These are phyloP conservation scores for Antitrichia curtipendula DNA, from an alignment of 225 moss, liverwort and hornwort genomes.

Conservation along the genomic window DNA sequence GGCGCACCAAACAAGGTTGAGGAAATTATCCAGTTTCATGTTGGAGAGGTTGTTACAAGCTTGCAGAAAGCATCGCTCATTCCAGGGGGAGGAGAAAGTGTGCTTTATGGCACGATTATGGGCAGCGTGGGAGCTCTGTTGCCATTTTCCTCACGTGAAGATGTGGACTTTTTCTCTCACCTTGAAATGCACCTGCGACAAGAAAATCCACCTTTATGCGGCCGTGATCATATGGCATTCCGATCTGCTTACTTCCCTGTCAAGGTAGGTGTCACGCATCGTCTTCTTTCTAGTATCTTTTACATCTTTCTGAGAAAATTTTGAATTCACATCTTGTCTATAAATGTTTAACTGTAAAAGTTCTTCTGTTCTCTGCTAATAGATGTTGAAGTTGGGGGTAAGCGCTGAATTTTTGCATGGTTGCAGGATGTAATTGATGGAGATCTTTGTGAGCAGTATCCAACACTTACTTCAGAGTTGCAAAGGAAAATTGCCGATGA, in stretches of 20 bases:
- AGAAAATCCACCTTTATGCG: slow-evolving; percentile 92
- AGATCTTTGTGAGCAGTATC: slow-evolving; percentile 96
- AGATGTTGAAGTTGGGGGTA: too few relatives aligned
- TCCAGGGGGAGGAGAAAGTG: slow-evolving; percentile 88
- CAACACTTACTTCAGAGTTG: slow-evolving; percentile 69
- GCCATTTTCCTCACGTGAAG: slow-evolving; percentile 89
- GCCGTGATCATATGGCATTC: slow-evolving; percentile 96
- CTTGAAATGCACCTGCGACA: slow-evolving; percentile 98
- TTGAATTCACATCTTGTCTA: background rate
- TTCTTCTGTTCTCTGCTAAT: background rate
- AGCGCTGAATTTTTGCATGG: background rate
- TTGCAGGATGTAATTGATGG: slow-evolving; percentile 95
- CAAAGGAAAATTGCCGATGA: slow-evolving; percentile 97
- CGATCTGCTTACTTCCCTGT: slow-evolving; percentile 97
- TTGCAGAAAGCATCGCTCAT: slow-evolving; percentile 97
- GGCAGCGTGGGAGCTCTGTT: slow-evolving; percentile 92
- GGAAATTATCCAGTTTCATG: slow-evolving; percentile 96
- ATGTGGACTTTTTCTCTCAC: slow-evolving; percentile 98
- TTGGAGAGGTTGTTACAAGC: slow-evolving; percentile 93
- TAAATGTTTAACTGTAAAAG: background rate
- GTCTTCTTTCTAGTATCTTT: background rate
- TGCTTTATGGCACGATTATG: slow-evolving; percentile 94
- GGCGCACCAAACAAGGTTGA: slow-evolving; percentile 99
- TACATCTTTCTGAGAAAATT: background rate
- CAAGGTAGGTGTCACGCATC: slow-evolving; percentile 33